These are phyloP conservation scores for Chaetoceros tenuissimus DNA, from an alignment of 108 stramenopile genomes.

Conservation along the genomic window DNA sequence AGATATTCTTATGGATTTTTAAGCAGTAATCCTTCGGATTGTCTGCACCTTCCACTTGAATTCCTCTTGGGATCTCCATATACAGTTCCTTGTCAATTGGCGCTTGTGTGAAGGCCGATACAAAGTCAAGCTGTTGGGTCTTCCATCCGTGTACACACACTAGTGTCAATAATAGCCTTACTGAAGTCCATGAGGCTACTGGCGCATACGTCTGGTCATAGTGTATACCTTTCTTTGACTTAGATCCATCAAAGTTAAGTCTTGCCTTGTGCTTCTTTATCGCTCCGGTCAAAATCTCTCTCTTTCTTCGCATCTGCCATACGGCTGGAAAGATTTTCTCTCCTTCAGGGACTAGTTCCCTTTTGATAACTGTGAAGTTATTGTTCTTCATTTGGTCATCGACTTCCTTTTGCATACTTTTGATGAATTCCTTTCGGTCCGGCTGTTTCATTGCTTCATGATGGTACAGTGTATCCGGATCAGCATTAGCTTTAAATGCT, in stretches of 20 bases:
- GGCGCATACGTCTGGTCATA: no score
- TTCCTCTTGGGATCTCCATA: conserved; percentile 23
- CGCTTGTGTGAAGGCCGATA: conserved; percentile 31
- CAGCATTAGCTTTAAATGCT: not conserved
- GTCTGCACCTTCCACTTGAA: conserved; percentile 9
- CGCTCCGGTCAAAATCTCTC: not conserved
- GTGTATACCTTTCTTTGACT: conserved; percentile 12
- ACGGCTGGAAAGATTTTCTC: not conserved
- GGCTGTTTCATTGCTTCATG: not conserved
- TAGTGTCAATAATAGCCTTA: no score
- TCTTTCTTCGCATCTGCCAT: conserved; percentile 1
- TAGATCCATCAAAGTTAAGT: conserved; percentile 23
- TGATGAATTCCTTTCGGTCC: not conserved
- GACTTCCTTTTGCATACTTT: no score
- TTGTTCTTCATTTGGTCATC: not conserved
- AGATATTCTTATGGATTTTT: conserved; percentile 22
- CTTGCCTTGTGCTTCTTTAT: not conserved
- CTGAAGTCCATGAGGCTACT: no score
- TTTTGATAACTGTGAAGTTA: not conserved
- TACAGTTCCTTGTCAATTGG: conserved; percentile 17
- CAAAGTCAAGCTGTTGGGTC: conserved; percentile 38
- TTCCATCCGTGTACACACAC: conserved; percentile 14
- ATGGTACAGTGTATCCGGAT: not conserved
- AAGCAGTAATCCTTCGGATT: conserved; percentile 24
- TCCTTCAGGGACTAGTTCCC: not conserved